These are phyloP conservation scores for Puccinia hordei DNA, from an alignment of 1,284 basidiomycete genomes.

Conservation along the genomic window DNA sequence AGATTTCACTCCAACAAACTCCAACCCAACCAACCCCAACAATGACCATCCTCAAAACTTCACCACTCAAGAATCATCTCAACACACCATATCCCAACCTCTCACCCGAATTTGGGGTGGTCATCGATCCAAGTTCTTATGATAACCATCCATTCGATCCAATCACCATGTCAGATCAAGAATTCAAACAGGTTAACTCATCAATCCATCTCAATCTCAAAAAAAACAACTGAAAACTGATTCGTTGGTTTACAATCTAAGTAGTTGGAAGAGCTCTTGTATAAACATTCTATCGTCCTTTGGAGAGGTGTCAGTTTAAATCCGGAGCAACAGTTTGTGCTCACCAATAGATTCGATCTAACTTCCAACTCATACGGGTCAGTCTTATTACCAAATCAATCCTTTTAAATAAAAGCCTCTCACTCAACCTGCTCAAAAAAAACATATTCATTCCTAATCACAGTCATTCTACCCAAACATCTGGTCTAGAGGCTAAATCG, in stretches of 20 bases:
- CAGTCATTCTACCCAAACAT: slow-evolving; percentile 56
- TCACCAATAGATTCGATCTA: slow-evolving; percentile 55
- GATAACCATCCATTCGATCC: slow-evolving; percentile 22
- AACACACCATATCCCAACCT: neutral
- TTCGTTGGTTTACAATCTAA: no score
- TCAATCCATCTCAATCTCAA: neutral
- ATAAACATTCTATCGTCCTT: slow-evolving; percentile 57
- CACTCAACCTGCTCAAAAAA: no score
- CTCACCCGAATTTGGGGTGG: slow-evolving; percentile 34
- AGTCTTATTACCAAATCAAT: neutral
- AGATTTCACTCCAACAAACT: no score
- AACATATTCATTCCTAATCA: slow-evolving; percentile 53
- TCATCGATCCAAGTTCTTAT: slow-evolving; percentile 32
- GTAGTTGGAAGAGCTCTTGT: slow-evolving; percentile 56
- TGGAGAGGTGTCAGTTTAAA: slow-evolving; percentile 55
- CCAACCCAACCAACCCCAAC: neutral
- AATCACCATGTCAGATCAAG: slow-evolving; percentile 13
- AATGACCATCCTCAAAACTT: slow-evolving; percentile 20
- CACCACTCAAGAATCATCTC: neutral
- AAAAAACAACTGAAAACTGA: no score
- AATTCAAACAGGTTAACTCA: slow-evolving; percentile 20
- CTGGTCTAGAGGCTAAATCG: slow-evolving; percentile 50
- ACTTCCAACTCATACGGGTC: slow-evolving; percentile 27
- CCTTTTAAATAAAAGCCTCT: no score
- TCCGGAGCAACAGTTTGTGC: slow-evolving; percentile 55